A percentile compares a stretch with the other conserved stretches of the same genome.
Evolutionary conservation across 805 yeast genomes (phyloP).

Genomic region (Kazachstania kunashirensis): DNA sequence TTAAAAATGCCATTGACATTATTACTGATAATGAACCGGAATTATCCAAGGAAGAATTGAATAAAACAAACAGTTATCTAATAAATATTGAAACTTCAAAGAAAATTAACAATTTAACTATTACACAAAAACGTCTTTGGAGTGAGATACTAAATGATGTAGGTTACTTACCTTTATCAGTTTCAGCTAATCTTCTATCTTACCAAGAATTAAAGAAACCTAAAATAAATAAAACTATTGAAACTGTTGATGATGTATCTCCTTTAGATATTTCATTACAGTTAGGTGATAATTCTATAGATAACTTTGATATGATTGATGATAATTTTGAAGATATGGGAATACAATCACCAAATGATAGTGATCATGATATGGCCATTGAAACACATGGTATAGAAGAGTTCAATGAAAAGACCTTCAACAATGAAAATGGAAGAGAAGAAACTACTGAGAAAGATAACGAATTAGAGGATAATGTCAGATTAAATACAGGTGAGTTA

Average conservation of each 20-base stretch:
- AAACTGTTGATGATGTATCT: slow-evolving; percentile 8
- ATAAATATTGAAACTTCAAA: neutral
- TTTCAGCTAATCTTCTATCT: slow-evolving; percentile 12
- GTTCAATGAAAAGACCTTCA: no score
- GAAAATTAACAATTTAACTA: neutral
- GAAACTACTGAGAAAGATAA: no score
- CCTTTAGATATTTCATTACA: slow-evolving; percentile 21
- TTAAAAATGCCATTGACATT: slow-evolving; percentile 11
- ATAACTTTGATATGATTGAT: neutral
- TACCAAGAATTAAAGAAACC: slow-evolving; percentile 16
- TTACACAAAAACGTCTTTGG: slow-evolving; percentile 18
- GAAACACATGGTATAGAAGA: no score
- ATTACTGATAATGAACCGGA: slow-evolving; percentile 10
- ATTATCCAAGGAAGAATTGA: slow-evolving; percentile 11
- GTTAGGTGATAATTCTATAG: slow-evolving; percentile 14
- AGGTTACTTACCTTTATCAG: slow-evolving; percentile 13
- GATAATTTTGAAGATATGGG: slow-evolving; percentile 4
- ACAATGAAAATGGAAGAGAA: no score
- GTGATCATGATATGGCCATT: no score
- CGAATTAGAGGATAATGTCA: slow-evolving; percentile 3
- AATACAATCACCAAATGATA: no score
- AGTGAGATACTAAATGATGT: slow-evolving; percentile 14
- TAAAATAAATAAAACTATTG: slow-evolving; percentile 8
- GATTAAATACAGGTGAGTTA: slow-evolving; percentile 13
- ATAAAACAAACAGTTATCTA: slow-evolving; percentile 14